Percentiles rank a stretch among this genome's conserved stretches.
Evolutionary conservation across 116 monocot genomes (phyloP).

Genomic region (Zostera marina): DNA sequence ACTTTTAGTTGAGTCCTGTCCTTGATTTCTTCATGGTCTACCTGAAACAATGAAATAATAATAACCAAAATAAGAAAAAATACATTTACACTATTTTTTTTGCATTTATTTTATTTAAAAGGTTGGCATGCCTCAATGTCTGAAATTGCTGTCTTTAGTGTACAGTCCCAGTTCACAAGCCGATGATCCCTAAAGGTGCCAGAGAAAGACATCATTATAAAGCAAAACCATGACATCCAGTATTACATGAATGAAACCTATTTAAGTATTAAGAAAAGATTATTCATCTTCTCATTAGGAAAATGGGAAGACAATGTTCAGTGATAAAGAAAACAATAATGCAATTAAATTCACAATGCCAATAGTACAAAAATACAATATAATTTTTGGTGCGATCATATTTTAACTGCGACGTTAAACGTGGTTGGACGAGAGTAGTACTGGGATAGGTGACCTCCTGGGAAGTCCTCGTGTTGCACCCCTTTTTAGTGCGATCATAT

Average conservation of each 20-base stretch:
- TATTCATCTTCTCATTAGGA: no score
- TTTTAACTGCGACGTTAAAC: no score
- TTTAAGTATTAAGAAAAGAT: background rate
- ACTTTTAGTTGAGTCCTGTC: slow-evolving; percentile 54
- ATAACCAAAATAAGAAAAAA: background rate
- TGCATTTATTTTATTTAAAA: background rate
- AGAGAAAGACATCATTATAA: background rate
- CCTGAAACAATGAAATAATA: slow-evolving; percentile 23
- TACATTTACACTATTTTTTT: no score
- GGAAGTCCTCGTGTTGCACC: no score
- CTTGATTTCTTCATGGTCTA: slow-evolving; percentile 75
- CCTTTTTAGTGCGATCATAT: no score
- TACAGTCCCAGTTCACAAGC: slow-evolving; percentile 97
- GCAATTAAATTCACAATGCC: no score
- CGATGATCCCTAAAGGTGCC: slow-evolving; percentile 51
- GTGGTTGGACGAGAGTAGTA: no score
- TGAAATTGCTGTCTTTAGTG: slow-evolving; percentile 83
- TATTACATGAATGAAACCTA: background rate
- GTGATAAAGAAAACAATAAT: no score
- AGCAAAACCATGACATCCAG: background rate
- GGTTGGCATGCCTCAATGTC: slow-evolving; percentile 67
- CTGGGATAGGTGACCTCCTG: no score
- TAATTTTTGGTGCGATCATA: no score
- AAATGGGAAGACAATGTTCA: no score
- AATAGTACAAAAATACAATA: no score